Conservation (phyloP, 495 filamentous ascomycete species). For the Hypoxylon subgilvum region DNA sequence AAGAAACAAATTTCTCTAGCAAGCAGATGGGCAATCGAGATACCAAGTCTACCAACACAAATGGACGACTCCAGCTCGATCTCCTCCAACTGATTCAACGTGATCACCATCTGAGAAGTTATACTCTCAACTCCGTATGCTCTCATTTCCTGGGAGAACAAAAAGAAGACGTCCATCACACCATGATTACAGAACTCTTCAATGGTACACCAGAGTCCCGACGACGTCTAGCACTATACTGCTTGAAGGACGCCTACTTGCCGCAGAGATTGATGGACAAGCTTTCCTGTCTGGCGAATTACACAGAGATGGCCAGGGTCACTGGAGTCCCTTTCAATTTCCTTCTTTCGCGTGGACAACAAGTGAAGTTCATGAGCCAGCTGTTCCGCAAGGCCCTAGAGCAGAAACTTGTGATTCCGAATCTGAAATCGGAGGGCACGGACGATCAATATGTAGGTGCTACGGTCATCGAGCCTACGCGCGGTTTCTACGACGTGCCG, state of each 20-base stretch:
- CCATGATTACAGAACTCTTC: conserved; percentile 97
- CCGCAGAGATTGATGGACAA: conserved; percentile 97
- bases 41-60: conserved; percentile 90
- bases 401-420: conserved; percentile 91
- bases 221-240: conserved; percentile 91
- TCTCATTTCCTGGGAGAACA: conserved; percentile 97
- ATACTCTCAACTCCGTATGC: conserved; percentile 95
- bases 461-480: conserved; percentile 93
- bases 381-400: conserved; percentile 93
- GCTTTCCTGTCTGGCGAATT: conserved; percentile 94
- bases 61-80: conserved; percentile 91
- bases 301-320: conserved; percentile 99
- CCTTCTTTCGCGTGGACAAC: conserved; percentile 88
- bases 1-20: conserved; percentile 85
- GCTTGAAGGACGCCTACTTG: conserved; percentile 95
- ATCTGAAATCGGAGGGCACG: conserved; percentile 65
- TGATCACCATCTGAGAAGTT: conserved; percentile 93
- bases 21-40: conserved; percentile 99
- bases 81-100: conserved; percentile 90
- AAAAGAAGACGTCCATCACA: conserved; percentile 98
- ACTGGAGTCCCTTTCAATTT: conserved; percentile 98
- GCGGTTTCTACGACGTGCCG: conserved; percentile 91
- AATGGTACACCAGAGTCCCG: conserved; percentile 93
- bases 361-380: conserved; percentile 97
- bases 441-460: conserved; percentile 96